Base-by-base conservation (phyloP, 768 basidiomycete species). In the Trametes villosa region DNA sequence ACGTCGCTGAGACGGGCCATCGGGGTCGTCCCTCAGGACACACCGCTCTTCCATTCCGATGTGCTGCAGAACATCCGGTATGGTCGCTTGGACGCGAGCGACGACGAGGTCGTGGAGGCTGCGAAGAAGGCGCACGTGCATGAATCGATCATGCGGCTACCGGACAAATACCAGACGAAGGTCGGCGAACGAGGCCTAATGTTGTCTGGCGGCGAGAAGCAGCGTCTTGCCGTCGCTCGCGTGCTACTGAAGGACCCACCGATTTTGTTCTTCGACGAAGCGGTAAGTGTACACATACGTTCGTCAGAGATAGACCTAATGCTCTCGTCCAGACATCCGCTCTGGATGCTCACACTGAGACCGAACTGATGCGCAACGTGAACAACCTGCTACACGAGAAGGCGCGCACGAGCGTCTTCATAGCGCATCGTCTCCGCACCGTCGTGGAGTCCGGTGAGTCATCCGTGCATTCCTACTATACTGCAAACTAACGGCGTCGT, bases 191-290 rank as follows among this genome's bases (percentile, higher is more conserved):
- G 97, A 40, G 97, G 97, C 5, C 73, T 98, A 71, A 99, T 99
- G 97, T 93, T 99, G 48, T 96, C 93, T 36, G 97, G 97, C 0
- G 97, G 97, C 1, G 97, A 99, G 82, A 99, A 99, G 75, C 97
- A 99, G 79, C 77, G 97, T 51, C 75, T 99, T 67, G 97, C 97
- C 3, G 92, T 99, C 18, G 97, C 97, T 24, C 79, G 97, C 26
- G 87, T 96, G 33, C 75, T 99, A 67, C 75, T 98, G 49, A 98
- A 98, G 77, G 91, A 99, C 72, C 96, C 97, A 0, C 89, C 91
- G 13, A 98, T 98, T 67, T 69, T 98, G 68, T 98, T 98, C 79
- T 99, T 99, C 69, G 97, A 99, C 69, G 97, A 99, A 75, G 97
- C 97, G 40, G 95, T 95, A 66, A 70, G 92, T 80, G 17, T 7